A percentile compares a stretch with the other conserved stretches of the same genome.
These are phyloP conservation scores for Teunomyces stri DNA, from an alignment of 805 yeast genomes.

Conservation along the genomic window DNA sequence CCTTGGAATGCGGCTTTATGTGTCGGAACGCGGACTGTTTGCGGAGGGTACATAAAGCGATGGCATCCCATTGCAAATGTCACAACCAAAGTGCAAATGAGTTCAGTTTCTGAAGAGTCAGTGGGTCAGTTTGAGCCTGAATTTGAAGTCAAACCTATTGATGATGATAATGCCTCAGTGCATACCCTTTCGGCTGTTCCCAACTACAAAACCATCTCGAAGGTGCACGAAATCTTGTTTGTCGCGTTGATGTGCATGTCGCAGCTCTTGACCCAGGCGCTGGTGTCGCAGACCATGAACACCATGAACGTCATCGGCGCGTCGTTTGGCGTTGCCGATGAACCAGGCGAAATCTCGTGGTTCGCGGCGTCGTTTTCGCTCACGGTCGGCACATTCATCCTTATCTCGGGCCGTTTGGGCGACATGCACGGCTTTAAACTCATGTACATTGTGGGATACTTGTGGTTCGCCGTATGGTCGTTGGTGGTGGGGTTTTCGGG, in stretches of 20 bases:
- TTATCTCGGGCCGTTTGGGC: slow-evolving; percentile 33
- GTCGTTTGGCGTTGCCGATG: slow-evolving; percentile 22
- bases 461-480: slow-evolving; percentile 22
- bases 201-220: slow-evolving; percentile 21
- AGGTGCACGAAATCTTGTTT: slow-evolving; percentile 20
- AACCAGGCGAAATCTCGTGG: slow-evolving; percentile 34
- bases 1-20: background rate
- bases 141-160: no score
- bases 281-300: slow-evolving; percentile 27
- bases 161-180: background rate
- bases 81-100: background rate
- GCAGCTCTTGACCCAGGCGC: slow-evolving; percentile 30
- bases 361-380: slow-evolving; percentile 33
- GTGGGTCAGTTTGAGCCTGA: background rate
- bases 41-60: background rate
- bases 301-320: slow-evolving; percentile 17
- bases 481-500: slow-evolving; percentile 26
- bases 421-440: slow-evolving; percentile 35
- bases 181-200: background rate
- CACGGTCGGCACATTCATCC: slow-evolving; percentile 36
- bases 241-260: slow-evolving; percentile 23
- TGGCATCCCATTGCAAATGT: background rate
- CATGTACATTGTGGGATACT: slow-evolving; percentile 24
- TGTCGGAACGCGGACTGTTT: background rate
- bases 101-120: background rate